Conservation (phyloP, 305 asterid genomes). For the Andrographis paniculata region DNA sequence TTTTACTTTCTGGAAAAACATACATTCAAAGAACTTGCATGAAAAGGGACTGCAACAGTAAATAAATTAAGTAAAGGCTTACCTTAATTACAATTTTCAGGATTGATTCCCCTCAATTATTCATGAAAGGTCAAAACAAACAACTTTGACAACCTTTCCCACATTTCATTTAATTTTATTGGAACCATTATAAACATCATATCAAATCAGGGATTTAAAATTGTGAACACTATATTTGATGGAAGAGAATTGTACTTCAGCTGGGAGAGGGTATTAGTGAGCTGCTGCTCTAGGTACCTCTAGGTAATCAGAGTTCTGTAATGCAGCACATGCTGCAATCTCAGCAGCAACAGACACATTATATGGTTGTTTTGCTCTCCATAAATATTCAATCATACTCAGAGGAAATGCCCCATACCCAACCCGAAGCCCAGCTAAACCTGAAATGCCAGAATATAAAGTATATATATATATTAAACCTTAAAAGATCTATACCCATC, state of each 20-base stretch:
- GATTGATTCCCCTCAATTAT: too few species aligned
- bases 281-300: slow-evolving; percentile 33
- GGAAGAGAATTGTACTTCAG: too few species aligned
- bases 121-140: too few species aligned
- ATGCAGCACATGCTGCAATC: slow-evolving; percentile 43
- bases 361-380: slow-evolving; percentile 99
- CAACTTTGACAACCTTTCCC: too few species aligned
- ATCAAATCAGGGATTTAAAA: too few species aligned
- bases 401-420: slow-evolving; percentile 94
- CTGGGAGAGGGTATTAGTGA: neutral
- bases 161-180: too few species aligned
- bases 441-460: slow-evolving; percentile 29
- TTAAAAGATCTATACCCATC: neutral
- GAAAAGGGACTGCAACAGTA: neutral
- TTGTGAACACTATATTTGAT: too few species aligned
- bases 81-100: too few species aligned
- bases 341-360: slow-evolving; percentile 93
- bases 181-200: too few species aligned
- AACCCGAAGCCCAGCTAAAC: slow-evolving; percentile 88
- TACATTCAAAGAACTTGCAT: neutral
- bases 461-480: neutral
- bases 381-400: slow-evolving; percentile 79
- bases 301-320: slow-evolving; percentile 34
- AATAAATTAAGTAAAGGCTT: too few species aligned
- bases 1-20: slow-evolving; percentile 61